These are phyloP conservation scores for Malassezia cuniculi DNA, from an alignment of 1,284 basidiomycete species.

Conservation along the genomic window DNA sequence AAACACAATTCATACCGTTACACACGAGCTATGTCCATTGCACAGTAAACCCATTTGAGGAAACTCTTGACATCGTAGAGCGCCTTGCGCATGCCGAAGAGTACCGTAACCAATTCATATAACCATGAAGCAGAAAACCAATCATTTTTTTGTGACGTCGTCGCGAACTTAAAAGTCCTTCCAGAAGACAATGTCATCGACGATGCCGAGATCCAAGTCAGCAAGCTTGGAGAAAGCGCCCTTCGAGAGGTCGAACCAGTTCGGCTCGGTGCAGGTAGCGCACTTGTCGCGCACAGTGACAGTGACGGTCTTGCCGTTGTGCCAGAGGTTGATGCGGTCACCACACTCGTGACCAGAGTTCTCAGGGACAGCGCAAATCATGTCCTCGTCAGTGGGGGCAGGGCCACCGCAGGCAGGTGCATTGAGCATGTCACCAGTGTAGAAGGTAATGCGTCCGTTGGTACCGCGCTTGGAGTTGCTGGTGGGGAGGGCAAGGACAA, in stretches of 20 bases:
- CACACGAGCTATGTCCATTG: no score
- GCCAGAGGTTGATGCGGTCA: constrained; percentile 27
- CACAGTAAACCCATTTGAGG: no score
- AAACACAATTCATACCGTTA: no score
- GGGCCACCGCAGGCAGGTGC: constrained; percentile 37
- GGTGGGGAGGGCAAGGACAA: constrained; percentile 4
- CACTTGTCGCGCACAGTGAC: constrained; percentile 34
- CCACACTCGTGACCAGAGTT: constrained; percentile 31
- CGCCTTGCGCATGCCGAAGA: no score
- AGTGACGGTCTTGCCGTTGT: constrained; percentile 28
- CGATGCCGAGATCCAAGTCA: constrained; percentile 19
- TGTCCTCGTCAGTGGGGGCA: constrained; percentile 24
- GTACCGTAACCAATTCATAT: no score
- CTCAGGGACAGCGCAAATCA: constrained; percentile 26
- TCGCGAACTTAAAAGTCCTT: constrained; percentile 7
- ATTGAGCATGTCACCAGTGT: constrained; percentile 27
- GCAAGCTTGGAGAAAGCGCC: constrained; percentile 31
- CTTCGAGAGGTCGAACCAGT: constrained; percentile 27
- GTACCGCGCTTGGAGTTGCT: constrained; percentile 13
- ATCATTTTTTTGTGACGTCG: no score
- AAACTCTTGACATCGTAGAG: no score
- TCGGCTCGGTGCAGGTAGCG: constrained; percentile 19
- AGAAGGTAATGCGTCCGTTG: constrained; percentile 28
- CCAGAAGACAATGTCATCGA: constrained; percentile 23
- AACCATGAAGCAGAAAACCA: no score